phyloP scores from a whole-genome alignment of 2,329 filamentous ascomycete species.

The Fusarium sp. region DNA sequence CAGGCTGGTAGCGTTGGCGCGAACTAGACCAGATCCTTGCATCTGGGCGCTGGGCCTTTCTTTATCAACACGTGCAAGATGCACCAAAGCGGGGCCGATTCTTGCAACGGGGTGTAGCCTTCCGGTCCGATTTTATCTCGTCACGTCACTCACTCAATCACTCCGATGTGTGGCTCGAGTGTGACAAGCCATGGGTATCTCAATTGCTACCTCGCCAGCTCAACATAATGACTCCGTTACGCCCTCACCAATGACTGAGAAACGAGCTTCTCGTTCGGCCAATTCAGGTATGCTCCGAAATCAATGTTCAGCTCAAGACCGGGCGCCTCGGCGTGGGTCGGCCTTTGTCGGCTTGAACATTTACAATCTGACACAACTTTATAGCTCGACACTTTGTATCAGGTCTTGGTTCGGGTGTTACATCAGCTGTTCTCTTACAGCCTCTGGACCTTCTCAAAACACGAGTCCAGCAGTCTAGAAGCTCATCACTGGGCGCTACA shows the following conservation, averaged over 20 bases:
- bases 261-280: slow-evolving; percentile 38
- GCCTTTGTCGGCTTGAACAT: neutral
- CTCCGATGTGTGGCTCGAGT: slow-evolving; percentile 38
- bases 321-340: slow-evolving; percentile 7
- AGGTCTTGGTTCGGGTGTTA: slow-evolving; percentile 86
- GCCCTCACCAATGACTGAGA: slow-evolving; percentile 33
- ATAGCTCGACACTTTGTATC: slow-evolving; percentile 88
- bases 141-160: slow-evolving; percentile 41
- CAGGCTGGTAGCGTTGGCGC: slow-evolving; percentile 25
- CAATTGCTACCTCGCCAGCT: slow-evolving; percentile 40
- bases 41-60: slow-evolving; percentile 12
- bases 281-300: slow-evolving; percentile 46
- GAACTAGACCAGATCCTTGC: slow-evolving; percentile 16
- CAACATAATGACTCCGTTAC: slow-evolving; percentile 40
- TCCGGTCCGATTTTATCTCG: slow-evolving; percentile 37
- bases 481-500: slow-evolving; percentile 68
- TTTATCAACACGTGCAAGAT: slow-evolving; percentile 39
- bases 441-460: slow-evolving; percentile 97
- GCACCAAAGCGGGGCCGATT: slow-evolving; percentile 42
- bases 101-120: slow-evolving; percentile 37
- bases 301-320: slow-evolving; percentile 2
- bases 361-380: slow-evolving; percentile 35
- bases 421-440: slow-evolving; percentile 90
- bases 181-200: slow-evolving; percentile 45
- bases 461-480: slow-evolving; percentile 87